Evolutionary conservation across 2,329 filamentous ascomycete genomes (phyloP).

Genomic region (Didymella pomorum): DNA sequence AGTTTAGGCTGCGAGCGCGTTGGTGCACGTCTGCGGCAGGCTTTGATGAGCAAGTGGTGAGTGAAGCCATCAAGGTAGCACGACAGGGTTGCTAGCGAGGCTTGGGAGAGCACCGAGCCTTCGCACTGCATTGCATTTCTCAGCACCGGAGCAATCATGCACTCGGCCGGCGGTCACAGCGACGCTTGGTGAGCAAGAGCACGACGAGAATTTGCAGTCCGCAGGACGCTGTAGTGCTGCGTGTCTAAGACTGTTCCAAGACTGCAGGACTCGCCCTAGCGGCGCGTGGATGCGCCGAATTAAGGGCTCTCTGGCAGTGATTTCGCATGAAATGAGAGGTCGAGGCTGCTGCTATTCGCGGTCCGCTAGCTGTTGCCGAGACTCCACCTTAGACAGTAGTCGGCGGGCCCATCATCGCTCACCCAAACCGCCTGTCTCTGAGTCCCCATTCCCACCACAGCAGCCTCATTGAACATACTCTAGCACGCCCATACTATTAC

Average conservation of each 20-base stretch:
- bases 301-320: conserved; percentile 1
- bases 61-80: conserved; percentile 13
- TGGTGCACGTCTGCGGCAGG: conserved; percentile 1
- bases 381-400: conserved; percentile 2
- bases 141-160: conserved; percentile 12
- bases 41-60: conserved; percentile 3
- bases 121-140: conserved; percentile 18
- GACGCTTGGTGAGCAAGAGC: conserved; percentile 2
- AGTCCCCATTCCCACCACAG: conserved; percentile 18
- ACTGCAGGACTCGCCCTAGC: conserved; percentile 7
- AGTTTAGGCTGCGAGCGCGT: background rate
- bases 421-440: conserved; percentile 14
- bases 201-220: conserved; percentile 3
- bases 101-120: conserved; percentile 5
- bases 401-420: conserved; percentile 14
- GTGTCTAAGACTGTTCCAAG: too few species aligned
- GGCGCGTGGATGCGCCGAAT: conserved; percentile 8
- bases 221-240: too few species aligned
- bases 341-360: conserved; percentile 20
- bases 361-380: conserved; percentile 18
- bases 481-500: conserved; percentile 18
- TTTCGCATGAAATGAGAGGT: conserved; percentile 19
- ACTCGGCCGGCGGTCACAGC: conserved; percentile 11
- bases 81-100: conserved; percentile 18
- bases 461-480: conserved; percentile 25